phyloP scores from a whole-genome alignment of 805 yeast genomes.

The Alloascoidea hylecoeti region DNA sequence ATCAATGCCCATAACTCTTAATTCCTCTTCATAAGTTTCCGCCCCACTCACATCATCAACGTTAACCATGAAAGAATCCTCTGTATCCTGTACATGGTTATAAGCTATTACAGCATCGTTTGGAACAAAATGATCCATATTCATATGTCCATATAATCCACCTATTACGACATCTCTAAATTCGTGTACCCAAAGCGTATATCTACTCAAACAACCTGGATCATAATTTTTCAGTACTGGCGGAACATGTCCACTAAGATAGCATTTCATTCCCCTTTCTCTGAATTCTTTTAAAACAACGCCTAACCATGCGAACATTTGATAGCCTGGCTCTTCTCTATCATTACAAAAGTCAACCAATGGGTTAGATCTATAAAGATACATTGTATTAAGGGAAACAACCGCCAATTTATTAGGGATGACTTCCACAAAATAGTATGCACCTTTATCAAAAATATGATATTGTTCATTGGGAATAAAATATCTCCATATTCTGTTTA shows the following conservation, averaged over 20 bases:
- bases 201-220: slow-evolving; percentile 57
- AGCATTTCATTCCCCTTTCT: slow-evolving; percentile 62
- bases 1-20: slow-evolving; percentile 11
- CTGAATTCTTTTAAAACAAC: slow-evolving; percentile 60
- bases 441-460: slow-evolving; percentile 62
- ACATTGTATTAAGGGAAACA: slow-evolving; percentile 64
- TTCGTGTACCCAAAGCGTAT: slow-evolving; percentile 70
- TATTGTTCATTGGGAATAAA: slow-evolving; percentile 68
- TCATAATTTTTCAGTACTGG: slow-evolving; percentile 73
- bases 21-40: slow-evolving; percentile 8
- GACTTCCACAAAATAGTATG: slow-evolving; percentile 63
- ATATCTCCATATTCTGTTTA: slow-evolving; percentile 58
- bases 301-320: slow-evolving; percentile 67
- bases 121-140: slow-evolving; percentile 74
- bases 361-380: slow-evolving; percentile 65
- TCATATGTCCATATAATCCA: slow-evolving; percentile 82
- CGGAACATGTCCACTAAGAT: slow-evolving; percentile 85
- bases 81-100: slow-evolving; percentile 12
- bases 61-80: not conserved
- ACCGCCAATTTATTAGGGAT: slow-evolving; percentile 70
- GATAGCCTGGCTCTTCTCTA: slow-evolving; percentile 68
- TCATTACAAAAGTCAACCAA: slow-evolving; percentile 68
- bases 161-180: slow-evolving; percentile 77
- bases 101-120: slow-evolving; percentile 60
- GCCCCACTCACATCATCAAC: slow-evolving; percentile 16